Evolutionary conservation across 768 basidiomycete genomes (phyloP).

Genomic region (Galerina marginata): DNA sequence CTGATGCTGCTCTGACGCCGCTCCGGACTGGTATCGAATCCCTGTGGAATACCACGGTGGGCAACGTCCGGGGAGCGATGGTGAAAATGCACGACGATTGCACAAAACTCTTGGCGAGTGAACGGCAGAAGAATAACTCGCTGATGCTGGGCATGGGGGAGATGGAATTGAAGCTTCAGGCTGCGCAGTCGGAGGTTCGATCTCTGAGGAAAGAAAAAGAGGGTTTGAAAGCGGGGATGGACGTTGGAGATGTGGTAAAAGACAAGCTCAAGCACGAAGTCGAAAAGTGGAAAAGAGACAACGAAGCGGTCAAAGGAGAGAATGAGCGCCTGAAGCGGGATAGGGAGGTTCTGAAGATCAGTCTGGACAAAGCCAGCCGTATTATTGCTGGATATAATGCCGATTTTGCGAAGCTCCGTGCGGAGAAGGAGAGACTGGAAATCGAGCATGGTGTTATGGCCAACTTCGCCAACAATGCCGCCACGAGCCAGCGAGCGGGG

Average conservation of each 20-base stretch:
- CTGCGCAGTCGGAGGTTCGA: background rate
- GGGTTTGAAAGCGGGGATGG: no score
- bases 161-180: background rate
- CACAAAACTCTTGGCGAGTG: background rate
- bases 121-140: constrained; percentile 3
- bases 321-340: no score
- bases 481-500: no score
- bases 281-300: no score
- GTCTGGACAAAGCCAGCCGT: no score
- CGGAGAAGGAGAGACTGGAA: constrained; percentile 8
- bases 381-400: background rate
- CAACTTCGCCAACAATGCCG: no score
- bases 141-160: background rate
- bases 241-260: no score
- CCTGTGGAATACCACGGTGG: constrained; percentile 6
- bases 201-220: background rate
- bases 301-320: no score
- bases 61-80: constrained; percentile 10
- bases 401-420: background rate
- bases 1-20: constrained; percentile 10
- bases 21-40: constrained; percentile 9
- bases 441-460: background rate
- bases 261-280: no score
- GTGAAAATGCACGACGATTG: constrained; percentile 18
- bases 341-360: no score